Conservation (phyloP, 345 rosid species). For the Eucalyptus dawsonii region DNA sequence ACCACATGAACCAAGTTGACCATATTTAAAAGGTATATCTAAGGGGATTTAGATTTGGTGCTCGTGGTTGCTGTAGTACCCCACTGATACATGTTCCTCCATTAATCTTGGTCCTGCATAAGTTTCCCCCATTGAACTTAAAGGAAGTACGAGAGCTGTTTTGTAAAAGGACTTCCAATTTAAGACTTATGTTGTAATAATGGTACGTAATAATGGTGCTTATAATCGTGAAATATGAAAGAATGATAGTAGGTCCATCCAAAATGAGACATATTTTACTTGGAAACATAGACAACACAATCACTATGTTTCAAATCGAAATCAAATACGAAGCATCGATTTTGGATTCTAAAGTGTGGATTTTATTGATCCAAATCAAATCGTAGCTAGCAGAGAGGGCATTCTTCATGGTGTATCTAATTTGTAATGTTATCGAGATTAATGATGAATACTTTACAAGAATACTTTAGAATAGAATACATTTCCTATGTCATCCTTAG, state of each 20-base stretch:
- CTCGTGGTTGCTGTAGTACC: background rate
- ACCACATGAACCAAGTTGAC: no score
- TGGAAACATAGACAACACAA: background rate
- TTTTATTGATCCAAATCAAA: no score
- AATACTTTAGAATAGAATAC: no score
- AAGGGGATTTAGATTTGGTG: background rate
- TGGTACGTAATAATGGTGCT: background rate
- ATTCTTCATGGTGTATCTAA: no score
- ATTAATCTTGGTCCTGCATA: background rate
- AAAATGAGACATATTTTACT: background rate
- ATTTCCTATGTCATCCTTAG: no score
- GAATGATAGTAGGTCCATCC: background rate
- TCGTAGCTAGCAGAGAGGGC: no score
- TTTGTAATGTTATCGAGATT: no score
- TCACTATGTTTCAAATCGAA: background rate
- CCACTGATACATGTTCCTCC: background rate
- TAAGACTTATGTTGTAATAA: background rate
- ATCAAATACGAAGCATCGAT: no score
- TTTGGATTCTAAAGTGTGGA: no score
- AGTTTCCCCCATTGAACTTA: background rate
- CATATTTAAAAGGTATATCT: background rate
- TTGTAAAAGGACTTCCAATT: background rate
- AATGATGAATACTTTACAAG: no score
- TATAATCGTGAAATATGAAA: background rate
- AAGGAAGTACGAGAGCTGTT: background rate